phyloP scores from a whole-genome alignment of 225 moss, liverwort and hornwort species.

The Marchantia polymorpha region DNA sequence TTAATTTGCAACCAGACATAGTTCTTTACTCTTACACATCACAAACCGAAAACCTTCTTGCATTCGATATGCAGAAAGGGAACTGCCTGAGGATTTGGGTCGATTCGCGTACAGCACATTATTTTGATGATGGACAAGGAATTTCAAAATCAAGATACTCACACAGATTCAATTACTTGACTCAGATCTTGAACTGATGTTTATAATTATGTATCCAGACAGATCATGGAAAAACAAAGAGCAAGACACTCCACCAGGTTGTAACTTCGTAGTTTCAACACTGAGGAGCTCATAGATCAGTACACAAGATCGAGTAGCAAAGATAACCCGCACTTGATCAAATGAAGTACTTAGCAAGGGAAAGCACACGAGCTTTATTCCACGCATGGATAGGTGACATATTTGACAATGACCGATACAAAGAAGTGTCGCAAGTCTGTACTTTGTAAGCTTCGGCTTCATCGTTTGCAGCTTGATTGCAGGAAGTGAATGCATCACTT shows the following conservation, averaged over 20 bases:
- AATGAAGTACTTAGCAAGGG: neutral
- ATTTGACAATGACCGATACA: neutral
- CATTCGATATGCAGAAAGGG: neutral
- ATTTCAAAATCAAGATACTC: neutral
- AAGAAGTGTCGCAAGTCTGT: slow-evolving; percentile 22
- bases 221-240: neutral
- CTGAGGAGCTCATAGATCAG: neutral
- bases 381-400: slow-evolving; percentile 15
- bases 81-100: neutral
- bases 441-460: slow-evolving; percentile 99
- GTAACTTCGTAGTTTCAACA: neutral
- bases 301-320: slow-evolving; percentile 1
- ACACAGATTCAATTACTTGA: neutral
- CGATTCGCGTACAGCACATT: neutral
- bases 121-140: neutral
- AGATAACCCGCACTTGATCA: neutral
- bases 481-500: slow-evolving; percentile 99
- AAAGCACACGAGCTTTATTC: slow-evolving; percentile 11
- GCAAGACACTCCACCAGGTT: neutral
- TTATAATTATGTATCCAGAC: neutral
- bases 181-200: neutral
- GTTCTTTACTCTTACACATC: neutral
- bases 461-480: slow-evolving; percentile 95
- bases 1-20: neutral
- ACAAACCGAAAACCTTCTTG: neutral